phyloP scores from a whole-genome alignment of 1,139 yeast species.

The Kazachstania sp. region DNA sequence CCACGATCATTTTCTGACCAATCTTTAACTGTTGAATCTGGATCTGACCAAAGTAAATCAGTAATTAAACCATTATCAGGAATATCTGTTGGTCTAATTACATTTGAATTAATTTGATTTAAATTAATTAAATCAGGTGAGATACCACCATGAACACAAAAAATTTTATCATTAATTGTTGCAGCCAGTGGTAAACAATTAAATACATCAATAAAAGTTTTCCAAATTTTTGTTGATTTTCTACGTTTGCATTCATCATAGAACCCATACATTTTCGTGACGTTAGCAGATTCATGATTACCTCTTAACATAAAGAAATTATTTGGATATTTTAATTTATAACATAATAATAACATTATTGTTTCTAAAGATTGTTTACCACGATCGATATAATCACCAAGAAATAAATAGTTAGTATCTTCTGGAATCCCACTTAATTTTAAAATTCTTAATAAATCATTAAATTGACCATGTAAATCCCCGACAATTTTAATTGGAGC shows the following conservation, averaged over 20 bases:
- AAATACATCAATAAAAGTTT: constrained; percentile 68
- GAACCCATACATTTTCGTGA: constrained; percentile 78
- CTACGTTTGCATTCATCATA: constrained; percentile 84
- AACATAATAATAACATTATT: constrained; percentile 58
- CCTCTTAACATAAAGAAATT: constrained; percentile 78
- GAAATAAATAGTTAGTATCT: constrained; percentile 62
- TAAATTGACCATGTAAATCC: constrained; percentile 79
- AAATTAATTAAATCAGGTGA: constrained; percentile 65
- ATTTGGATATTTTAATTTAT: constrained; percentile 74
- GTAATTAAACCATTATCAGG: constrained; percentile 78
- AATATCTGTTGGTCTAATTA: constrained; percentile 77
- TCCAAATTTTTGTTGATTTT: constrained; percentile 63
- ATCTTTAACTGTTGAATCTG: constrained; percentile 54
- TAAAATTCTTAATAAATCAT: constrained; percentile 64
- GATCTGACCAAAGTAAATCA: constrained; percentile 84
- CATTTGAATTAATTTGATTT: constrained; percentile 52
- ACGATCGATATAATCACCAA: constrained; percentile 83
- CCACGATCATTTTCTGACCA: constrained; percentile 88
- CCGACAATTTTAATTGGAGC: constrained; percentile 86
- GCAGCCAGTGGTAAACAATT: constrained; percentile 84
- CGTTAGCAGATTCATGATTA: constrained; percentile 77
- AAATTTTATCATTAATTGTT: constrained; percentile 71
- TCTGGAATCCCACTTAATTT: constrained; percentile 78
- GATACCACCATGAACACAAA: constrained; percentile 85
- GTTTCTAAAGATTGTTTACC: constrained; percentile 81